Evolutionary conservation across 2,329 filamentous ascomycete species (phyloP).

Genomic region (Colletotrichum sp.): DNA sequence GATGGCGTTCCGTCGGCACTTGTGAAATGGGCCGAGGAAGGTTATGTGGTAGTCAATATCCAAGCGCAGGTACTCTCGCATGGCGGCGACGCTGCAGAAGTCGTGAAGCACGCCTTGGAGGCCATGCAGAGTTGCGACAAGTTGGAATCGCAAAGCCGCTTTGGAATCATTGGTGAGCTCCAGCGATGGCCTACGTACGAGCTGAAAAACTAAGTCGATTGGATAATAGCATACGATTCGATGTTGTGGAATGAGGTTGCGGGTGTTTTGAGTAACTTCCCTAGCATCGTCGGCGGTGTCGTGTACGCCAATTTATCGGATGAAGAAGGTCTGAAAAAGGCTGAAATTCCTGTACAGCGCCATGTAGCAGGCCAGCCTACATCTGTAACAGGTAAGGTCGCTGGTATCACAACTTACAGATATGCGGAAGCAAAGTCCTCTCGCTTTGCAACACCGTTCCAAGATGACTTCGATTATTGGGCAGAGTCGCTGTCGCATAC

Average conservation of each 20-base stretch:
- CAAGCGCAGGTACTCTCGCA: background rate
- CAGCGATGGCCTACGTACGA: background rate
- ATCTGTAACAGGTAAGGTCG: background rate
- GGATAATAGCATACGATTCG: background rate
- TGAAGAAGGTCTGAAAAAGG: background rate
- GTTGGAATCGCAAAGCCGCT: background rate
- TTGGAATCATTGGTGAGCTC: background rate
- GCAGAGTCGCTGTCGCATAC: conserved; percentile 68
- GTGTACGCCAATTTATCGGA: background rate
- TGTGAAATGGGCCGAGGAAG: background rate
- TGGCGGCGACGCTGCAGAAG: background rate
- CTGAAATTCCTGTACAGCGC: background rate
- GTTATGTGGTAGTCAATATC: background rate
- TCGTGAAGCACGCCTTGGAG: background rate
- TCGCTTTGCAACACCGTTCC: conserved; percentile 51
- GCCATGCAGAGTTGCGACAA: background rate
- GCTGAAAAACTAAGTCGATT: background rate
- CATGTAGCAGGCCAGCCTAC: background rate
- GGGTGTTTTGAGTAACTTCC: background rate
- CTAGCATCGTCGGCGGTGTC: background rate
- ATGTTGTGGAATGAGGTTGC: background rate
- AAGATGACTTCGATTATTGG: conserved; percentile 52
- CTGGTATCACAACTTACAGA: background rate
- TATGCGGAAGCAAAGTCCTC: conserved; percentile 28
- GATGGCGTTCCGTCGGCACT: background rate